phyloP scores from a whole-genome alignment of 1,139 yeast genomes.

The Meyerozyma guilliermondii region DNA sequence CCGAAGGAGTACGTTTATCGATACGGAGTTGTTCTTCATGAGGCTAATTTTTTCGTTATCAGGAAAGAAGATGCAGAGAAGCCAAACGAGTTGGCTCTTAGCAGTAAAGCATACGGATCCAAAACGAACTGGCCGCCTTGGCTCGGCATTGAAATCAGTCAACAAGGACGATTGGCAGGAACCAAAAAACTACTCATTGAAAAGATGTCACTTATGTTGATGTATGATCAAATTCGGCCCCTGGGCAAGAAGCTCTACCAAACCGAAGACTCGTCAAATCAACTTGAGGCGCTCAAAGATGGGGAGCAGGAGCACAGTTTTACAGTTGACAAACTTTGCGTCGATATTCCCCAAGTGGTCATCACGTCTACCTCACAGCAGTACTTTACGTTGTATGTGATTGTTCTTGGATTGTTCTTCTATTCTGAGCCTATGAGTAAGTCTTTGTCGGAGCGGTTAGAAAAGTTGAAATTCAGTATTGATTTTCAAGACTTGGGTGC shows the following conservation, averaged over 20 bases:
- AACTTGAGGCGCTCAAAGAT: background rate
- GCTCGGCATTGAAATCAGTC: constrained; percentile 41
- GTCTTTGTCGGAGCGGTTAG: constrained; percentile 28
- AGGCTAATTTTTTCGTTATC: constrained; percentile 39
- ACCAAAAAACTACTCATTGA: constrained; percentile 33
- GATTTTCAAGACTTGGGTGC: constrained; percentile 37
- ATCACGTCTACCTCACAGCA: constrained; percentile 40
- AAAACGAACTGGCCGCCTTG: constrained; percentile 43
- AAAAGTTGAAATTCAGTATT: constrained; percentile 37
- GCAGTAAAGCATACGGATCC: constrained; percentile 32
- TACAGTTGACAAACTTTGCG: constrained; percentile 18
- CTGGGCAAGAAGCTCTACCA: constrained; percentile 11
- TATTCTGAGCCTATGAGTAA: constrained; percentile 42
- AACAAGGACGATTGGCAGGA: constrained; percentile 33
- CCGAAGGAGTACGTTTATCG: constrained; percentile 30
- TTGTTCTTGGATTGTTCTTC: constrained; percentile 29
- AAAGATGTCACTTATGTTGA: constrained; percentile 33
- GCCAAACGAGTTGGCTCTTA: constrained; percentile 16
- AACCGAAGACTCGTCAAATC: constrained; percentile 2
- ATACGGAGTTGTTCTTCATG: constrained; percentile 32
- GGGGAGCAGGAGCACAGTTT: constrained; percentile 4
- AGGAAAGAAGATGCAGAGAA: constrained; percentile 22
- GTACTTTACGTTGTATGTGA: constrained; percentile 35
- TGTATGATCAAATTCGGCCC: constrained; percentile 29
- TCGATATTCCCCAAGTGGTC: constrained; percentile 39